phyloP scores from a whole-genome alignment of 2,329 filamentous ascomycete species.

The Clarireedia homoeocarpa region DNA sequence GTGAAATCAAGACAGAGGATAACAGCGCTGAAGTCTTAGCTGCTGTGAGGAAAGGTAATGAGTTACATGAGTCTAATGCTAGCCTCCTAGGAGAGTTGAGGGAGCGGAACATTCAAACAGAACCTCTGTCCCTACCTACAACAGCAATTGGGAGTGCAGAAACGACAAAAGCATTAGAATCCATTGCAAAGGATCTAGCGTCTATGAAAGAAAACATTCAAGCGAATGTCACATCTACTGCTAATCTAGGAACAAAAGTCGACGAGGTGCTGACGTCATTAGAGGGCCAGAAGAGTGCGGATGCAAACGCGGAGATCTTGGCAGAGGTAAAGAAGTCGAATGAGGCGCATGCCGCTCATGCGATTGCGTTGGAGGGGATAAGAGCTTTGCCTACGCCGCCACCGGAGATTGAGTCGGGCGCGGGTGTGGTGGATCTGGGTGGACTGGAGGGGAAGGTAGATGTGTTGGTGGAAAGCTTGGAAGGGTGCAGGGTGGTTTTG shows the following conservation, averaged over 20 bases:
- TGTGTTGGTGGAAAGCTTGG: slow-evolving; percentile 1
- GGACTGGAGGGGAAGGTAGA: slow-evolving; percentile 9
- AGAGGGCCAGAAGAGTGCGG: slow-evolving; percentile 16
- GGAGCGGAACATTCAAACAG: not conserved
- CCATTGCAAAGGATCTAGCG: slow-evolving; percentile 14
- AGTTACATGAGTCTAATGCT: slow-evolving; percentile 21
- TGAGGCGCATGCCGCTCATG: slow-evolving; percentile 11
- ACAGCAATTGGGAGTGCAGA: not conserved
- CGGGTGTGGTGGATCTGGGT: not conserved
- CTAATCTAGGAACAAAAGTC: slow-evolving; percentile 19
- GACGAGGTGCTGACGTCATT: slow-evolving; percentile 19
- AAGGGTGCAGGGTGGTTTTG: not conserved
- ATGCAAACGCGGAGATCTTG: slow-evolving; percentile 13
- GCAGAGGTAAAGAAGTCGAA: slow-evolving; percentile 13
- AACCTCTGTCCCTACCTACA: not conserved
- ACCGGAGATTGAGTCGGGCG: not conserved
- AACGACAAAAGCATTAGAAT: slow-evolving; percentile 9
- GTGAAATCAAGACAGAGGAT: slow-evolving; percentile 17
- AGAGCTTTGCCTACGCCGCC: not conserved
- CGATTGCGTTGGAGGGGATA: slow-evolving; percentile 11
- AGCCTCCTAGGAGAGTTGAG: slow-evolving; percentile 15
- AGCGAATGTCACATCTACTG: slow-evolving; percentile 16
- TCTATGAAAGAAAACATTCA: slow-evolving; percentile 20
- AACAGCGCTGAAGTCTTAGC: slow-evolving; percentile 19
- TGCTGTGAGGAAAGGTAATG: slow-evolving; percentile 23